These are phyloP conservation scores for Psilocybe subaeruginosa DNA, from an alignment of 768 basidiomycete species.

Conservation along the genomic window DNA sequence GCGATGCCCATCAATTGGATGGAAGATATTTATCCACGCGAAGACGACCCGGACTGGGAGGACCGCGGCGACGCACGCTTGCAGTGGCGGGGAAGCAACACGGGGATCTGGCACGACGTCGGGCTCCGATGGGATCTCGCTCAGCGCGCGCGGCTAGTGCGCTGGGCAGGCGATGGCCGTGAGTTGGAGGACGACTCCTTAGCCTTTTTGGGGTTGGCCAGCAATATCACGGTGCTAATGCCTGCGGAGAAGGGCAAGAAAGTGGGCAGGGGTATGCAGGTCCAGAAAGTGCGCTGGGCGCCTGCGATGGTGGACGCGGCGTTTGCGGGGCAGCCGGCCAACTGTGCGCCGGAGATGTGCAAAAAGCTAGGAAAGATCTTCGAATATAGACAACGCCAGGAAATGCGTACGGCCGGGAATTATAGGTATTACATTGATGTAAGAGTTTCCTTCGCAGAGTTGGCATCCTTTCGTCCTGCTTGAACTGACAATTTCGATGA, in stretches of 20 bases:
- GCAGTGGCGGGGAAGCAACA: slow-evolving; percentile 76
- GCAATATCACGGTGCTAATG: slow-evolving; percentile 35
- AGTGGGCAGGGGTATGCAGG: slow-evolving; percentile 36
- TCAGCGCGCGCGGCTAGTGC: slow-evolving; percentile 18
- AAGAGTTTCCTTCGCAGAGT: slow-evolving; percentile 21
- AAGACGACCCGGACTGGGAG: slow-evolving; percentile 61
- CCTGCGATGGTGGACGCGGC: slow-evolving; percentile 59
- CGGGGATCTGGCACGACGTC: slow-evolving; percentile 55
- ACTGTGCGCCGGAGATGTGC: slow-evolving; percentile 47
- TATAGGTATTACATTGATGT: slow-evolving; percentile 68
- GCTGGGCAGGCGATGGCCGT: slow-evolving; percentile 19
- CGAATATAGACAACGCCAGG: slow-evolving; percentile 46
- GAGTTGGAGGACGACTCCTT: not conserved
- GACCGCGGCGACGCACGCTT: slow-evolving; percentile 57
- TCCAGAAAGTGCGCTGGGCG: slow-evolving; percentile 35
- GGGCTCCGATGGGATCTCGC: slow-evolving; percentile 41
- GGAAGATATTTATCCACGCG: slow-evolving; percentile 30
- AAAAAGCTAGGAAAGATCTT: slow-evolving; percentile 44
- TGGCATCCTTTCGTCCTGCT: not conserved
- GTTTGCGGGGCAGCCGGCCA: slow-evolving; percentile 43
- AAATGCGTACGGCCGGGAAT: slow-evolving; percentile 41
- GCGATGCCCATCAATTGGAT: slow-evolving; percentile 50
- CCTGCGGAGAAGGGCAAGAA: slow-evolving; percentile 23
- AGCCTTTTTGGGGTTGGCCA: slow-evolving; percentile 19
- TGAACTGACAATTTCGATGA: not conserved